Conservation (phyloP, 2,329 filamentous ascomycete species). For the Fusarium armeniacum region DNA sequence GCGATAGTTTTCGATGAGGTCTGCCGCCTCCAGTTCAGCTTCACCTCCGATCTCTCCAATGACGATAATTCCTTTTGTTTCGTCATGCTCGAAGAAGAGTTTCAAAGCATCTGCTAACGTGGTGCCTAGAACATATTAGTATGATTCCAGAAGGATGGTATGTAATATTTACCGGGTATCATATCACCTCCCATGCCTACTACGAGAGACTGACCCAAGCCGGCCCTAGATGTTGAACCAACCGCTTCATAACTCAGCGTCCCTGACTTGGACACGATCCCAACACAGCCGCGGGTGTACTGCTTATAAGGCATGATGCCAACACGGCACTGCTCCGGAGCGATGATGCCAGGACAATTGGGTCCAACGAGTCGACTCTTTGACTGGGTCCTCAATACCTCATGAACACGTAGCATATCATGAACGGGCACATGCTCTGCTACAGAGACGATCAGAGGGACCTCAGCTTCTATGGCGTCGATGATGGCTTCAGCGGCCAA, state of each 20-base stretch:
- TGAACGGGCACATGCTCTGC: constrained; percentile 85
- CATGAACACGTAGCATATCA: constrained; percentile 79
- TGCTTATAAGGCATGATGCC: constrained; percentile 60
- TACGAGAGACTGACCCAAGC: constrained; percentile 81
- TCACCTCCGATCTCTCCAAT: constrained; percentile 80
- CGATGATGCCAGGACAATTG: constrained; percentile 86
- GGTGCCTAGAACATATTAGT: constrained; percentile 57
- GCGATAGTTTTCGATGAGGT: constrained; percentile 77
- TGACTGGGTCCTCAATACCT: constrained; percentile 78
- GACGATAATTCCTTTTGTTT: constrained; percentile 79
- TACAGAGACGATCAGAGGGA: constrained; percentile 82
- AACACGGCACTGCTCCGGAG: constrained; percentile 73
- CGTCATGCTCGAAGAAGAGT: constrained; percentile 75
- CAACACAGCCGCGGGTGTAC: constrained; percentile 72
- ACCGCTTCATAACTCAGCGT: constrained; percentile 86
- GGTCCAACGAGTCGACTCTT: constrained; percentile 81
- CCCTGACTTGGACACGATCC: constrained; percentile 84
- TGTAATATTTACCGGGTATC: constrained; percentile 66
- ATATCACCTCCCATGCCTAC: constrained; percentile 84
- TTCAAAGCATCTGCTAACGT: constrained; percentile 78
- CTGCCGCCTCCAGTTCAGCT: constrained; percentile 78
- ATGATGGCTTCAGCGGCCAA: constrained; percentile 77
- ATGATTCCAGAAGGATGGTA: fast-evolving
- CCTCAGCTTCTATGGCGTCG: constrained; percentile 82
- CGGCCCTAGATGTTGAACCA: constrained; percentile 78